phyloP scores from a whole-genome alignment of 2,329 filamentous ascomycete genomes.

The Curvularia sp. region DNA sequence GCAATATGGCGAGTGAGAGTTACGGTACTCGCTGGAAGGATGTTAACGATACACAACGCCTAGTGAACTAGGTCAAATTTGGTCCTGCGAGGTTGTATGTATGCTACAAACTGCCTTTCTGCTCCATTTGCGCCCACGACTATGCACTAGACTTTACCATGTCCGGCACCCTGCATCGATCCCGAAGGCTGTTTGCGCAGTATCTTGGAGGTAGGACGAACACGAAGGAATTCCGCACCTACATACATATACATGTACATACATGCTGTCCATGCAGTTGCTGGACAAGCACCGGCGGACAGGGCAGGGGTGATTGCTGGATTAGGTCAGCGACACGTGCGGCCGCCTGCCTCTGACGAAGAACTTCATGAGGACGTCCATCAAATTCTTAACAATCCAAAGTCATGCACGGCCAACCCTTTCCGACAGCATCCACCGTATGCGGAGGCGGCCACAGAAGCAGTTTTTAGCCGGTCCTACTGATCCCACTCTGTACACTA shows the following conservation, averaged over 20 bases:
- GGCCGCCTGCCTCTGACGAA: not conserved
- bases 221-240: not conserved
- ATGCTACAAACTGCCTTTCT: not conserved
- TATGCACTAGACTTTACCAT: conserved; percentile 5
- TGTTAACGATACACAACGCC: not conserved
- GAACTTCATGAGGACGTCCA: conserved; percentile 7
- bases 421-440: conserved; percentile 1
- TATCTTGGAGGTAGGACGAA: conserved; percentile 1
- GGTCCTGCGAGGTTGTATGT: not conserved
- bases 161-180: conserved; percentile 9
- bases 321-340: conserved; percentile 13
- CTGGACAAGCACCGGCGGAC: not conserved
- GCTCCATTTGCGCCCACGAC: not conserved
- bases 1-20: not conserved
- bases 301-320: conserved; percentile 2
- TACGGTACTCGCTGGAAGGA: not conserved
- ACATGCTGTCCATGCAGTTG: not conserved
- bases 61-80: not conserved
- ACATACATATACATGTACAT: not conserved
- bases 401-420: not conserved
- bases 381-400: not conserved
- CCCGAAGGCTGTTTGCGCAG: conserved; percentile 1
- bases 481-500: not conserved
- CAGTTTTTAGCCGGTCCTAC: conserved; percentile 16
- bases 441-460: conserved; percentile 2